phyloP scores from a whole-genome alignment of 1,139 yeast species.

The Wickerhamomyces sp. region DNA sequence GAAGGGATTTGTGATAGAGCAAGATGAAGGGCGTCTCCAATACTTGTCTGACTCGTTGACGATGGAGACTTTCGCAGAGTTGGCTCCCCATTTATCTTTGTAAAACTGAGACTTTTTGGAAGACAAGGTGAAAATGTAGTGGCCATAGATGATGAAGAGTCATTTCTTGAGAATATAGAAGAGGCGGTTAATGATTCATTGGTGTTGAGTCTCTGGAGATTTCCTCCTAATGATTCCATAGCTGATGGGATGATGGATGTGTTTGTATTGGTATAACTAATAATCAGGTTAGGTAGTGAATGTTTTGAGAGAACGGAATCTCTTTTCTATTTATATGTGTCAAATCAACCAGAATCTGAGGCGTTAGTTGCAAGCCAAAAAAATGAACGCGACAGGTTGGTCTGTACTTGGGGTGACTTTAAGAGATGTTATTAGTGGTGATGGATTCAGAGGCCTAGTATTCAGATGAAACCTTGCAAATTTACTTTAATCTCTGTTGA shows the following conservation, averaged over 20 bases:
- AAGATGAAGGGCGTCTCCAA: slow-evolving; percentile 14
- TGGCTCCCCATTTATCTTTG: slow-evolving; percentile 10
- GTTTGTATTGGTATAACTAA: not conserved
- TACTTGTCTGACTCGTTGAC: not conserved
- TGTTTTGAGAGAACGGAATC: too few relatives aligned
- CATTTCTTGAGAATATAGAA: slow-evolving; percentile 21
- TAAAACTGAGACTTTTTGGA: slow-evolving; percentile 15
- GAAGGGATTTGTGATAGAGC: slow-evolving; percentile 10
- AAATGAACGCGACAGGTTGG: too few relatives aligned
- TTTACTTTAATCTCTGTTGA: too few relatives aligned
- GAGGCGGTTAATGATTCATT: slow-evolving; percentile 17
- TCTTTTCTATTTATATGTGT: too few relatives aligned
- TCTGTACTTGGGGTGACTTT: too few relatives aligned
- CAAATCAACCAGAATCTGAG: too few relatives aligned
- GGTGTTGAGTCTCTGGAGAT: slow-evolving; percentile 18
- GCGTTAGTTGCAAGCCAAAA: too few relatives aligned
- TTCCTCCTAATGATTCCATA: slow-evolving; percentile 1
- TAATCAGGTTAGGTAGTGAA: too few relatives aligned
- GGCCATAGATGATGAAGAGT: slow-evolving; percentile 19
- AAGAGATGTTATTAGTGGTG: too few relatives aligned
- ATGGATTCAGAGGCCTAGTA: too few relatives aligned
- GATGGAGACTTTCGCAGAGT: not conserved
- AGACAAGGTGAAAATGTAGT: slow-evolving; percentile 10
- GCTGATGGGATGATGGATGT: not conserved
- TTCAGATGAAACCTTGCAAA: too few relatives aligned